Evolutionary conservation across 371 early-diverging fungal genomes (phyloP).

Genomic region (Circinella minor): DNA sequence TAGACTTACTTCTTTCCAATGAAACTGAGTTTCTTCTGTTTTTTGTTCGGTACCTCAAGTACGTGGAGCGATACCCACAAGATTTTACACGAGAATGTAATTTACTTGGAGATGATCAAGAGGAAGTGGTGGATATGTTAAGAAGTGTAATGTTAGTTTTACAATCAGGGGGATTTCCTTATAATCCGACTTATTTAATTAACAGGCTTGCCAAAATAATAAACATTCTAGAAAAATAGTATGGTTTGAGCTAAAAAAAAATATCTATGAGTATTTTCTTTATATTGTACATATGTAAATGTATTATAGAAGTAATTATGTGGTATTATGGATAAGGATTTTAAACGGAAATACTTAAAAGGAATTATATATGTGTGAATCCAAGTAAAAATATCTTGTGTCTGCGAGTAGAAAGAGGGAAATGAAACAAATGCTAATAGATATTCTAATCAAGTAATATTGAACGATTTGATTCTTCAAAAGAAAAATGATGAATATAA

Average conservation of each 20-base stretch:
- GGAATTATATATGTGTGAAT: too few relatives aligned
- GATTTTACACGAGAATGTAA: constrained; percentile 5
- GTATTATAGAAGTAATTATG: too few relatives aligned
- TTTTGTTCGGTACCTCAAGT: constrained; percentile 22
- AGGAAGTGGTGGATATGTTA: constrained; percentile 9
- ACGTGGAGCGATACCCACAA: constrained; percentile 14
- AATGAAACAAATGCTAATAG: too few relatives aligned
- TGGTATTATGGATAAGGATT: too few relatives aligned
- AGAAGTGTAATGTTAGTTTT: constrained; percentile 4
- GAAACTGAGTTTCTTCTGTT: constrained; percentile 25
- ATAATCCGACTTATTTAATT: constrained; percentile 21
- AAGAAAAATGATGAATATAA: too few relatives aligned
- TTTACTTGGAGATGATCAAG: background rate
- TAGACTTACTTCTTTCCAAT: constrained; percentile 27
- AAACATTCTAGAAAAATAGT: background rate
- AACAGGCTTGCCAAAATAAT: constrained; percentile 12
- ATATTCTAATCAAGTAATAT: too few relatives aligned
- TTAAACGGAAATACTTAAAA: too few relatives aligned
- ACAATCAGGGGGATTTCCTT: constrained; percentile 22
- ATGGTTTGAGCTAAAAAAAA: background rate
- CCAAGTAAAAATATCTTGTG: too few relatives aligned
- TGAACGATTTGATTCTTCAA: too few relatives aligned
- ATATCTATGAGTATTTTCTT: background rate
- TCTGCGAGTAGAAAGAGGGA: too few relatives aligned
- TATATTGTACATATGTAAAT: background rate